Percentiles rank a stretch among this genome's conserved stretches.
These are phyloP conservation scores for Barnettozyma vustinii DNA, from an alignment of 805 yeast species.

Conservation along the genomic window DNA sequence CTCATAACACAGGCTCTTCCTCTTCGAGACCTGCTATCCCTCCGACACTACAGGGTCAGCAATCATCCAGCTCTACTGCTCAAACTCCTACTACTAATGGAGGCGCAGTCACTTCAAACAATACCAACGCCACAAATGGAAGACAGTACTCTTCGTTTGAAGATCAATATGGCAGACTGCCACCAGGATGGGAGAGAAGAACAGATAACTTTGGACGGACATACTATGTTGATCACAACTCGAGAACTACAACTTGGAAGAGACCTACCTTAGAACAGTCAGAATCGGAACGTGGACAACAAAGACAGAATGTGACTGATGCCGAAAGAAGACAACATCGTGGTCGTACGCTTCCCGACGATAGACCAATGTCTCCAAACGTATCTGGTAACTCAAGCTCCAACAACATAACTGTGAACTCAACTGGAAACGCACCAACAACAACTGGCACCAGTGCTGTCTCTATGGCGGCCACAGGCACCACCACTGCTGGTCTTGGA, in stretches of 20 bases:
- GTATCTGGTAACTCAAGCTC: constrained; percentile 12
- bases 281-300: constrained; percentile 58
- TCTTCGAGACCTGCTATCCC: constrained; percentile 23
- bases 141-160: constrained; percentile 90
- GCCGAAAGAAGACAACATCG: constrained; percentile 88
- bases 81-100: constrained; percentile 1
- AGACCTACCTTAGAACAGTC: constrained; percentile 83
- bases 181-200: constrained; percentile 99
- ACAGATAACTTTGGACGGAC: constrained; percentile 97
- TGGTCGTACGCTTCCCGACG: constrained; percentile 83
- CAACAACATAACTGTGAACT: constrained; percentile 40
- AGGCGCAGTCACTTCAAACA: constrained; percentile 6
- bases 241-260: constrained; percentile 98
- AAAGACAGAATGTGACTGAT: constrained; percentile 66
- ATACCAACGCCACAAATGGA: constrained; percentile 14
- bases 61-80: background rate
- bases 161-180: constrained; percentile 93
- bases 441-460: constrained; percentile 53
- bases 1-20: constrained; percentile 34
- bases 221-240: constrained; percentile 95
- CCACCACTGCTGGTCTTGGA: constrained; percentile 93
- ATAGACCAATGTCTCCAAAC: constrained; percentile 29
- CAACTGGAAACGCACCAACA: constrained; percentile 40
- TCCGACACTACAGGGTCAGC: constrained; percentile 1
- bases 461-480: constrained; percentile 64